Evolutionary conservation across 805 yeast genomes (phyloP), one percentile per base, ranked within the genome.

Genomic region (Candida nanaspora): DNA sequence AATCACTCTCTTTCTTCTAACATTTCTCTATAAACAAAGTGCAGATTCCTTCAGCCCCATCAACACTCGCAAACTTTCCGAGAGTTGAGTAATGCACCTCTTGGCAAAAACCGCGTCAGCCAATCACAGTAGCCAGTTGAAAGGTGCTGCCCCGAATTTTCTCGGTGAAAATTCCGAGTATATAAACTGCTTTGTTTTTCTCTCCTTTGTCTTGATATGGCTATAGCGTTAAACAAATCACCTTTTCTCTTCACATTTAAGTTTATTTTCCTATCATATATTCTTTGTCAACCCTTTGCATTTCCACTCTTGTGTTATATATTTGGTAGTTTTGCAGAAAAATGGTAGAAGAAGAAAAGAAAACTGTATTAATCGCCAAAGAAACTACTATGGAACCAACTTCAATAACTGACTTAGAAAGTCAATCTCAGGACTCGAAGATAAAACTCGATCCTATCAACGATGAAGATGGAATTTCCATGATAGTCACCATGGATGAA

Each of bases 391-490:
- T 20, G 1, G 21, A 23, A 23, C 22, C 31, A 19, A 10, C 34
- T 26, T 23, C 29, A 5, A 14, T 5, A 3, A 18, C 18, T 16
- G 31, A 35, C 23, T 6, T 18, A 14, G 32, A 27, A 28, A n/a
- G 14, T 19, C 32, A 19, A 4, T 25, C n/a, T n/a, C n/a, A n/a
- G n/a, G n/a, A 16, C 5, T 25, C 41, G 9, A 22, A 28, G 7
- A 15, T 23, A 14, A 25, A n/a, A n/a, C n/a, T 61, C 35, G 52
- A 48, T 20, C 72, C 76, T 0, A 53, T 62, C 16, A 62, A 69
- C 45, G 76, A 71, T 43, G 78, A 72, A 47, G 79, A 73, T 48
- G 64, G 68, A 51, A 63, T 72, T 1, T 69, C 76, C 4, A 63
- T 69, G 34, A 53, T 71, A 49, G 65, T 70, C 56, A 65, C 74